Evolutionary conservation across 2,329 filamentous ascomycete genomes (phyloP), one percentile per base, ranked within the genome.

Genomic region (Paecilomyces fulvus): DNA sequence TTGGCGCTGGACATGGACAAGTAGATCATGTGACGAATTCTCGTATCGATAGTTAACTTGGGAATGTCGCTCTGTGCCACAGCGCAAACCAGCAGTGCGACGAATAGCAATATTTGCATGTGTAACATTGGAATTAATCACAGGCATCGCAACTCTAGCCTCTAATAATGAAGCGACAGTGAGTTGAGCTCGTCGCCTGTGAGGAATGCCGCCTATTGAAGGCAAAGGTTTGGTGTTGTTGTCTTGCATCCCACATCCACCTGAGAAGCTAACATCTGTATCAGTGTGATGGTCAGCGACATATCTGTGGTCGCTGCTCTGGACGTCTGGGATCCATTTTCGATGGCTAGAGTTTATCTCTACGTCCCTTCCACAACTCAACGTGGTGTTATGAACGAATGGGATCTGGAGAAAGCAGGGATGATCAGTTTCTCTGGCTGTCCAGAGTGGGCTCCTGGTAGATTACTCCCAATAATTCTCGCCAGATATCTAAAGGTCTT

Each of bases 251-350:
- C 11, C 28, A 11, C 23, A 21, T 51, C 14, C 14, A 21, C 33
- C 46, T 46, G 25, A 37, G 28, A 31, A 46, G 20, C 30, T 49
- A 21, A 28, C 31, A 50, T 46, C 20, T 37, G 33, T 21, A 30
- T 23, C 50, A 69, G 67, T 68, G 67, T 52, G 65, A 68, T 60
- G 67, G 65, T 20, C 53, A 60, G 33, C 64, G 61, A 52, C 66
- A 65, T 11, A 56, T 63, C 5, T 70, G 67, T 53, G 58, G 59
- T 23, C 62, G 65, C 25, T 68, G 67, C 55, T 58, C 60, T 30
- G 66, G 66, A 30, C 48, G 7, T 28, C 14, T 49, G 21, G 10
- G 3, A 9, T 23, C 9, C 21, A 8, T 49, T 12, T 25, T 9
- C 20, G 25, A 49, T 49, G 48, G 20, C 20, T 12, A 3, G 28